A percentile compares a stretch with the other conserved stretches of the same genome.
phyloP scores from a whole-genome alignment of 331 rosid species.

The Acacia concinna region DNA sequence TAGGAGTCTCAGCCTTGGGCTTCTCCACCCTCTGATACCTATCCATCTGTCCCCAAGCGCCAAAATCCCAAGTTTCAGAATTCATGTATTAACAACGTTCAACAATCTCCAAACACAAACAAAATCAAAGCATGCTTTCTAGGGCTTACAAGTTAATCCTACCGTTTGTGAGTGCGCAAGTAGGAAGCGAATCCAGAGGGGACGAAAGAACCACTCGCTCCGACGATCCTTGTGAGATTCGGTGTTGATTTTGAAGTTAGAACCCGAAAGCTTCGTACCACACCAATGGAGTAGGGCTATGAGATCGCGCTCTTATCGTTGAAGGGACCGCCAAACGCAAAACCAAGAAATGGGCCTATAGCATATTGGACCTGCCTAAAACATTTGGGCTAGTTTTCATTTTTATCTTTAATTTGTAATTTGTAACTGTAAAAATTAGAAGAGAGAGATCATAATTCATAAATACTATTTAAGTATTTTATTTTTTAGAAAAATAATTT shows the following conservation, averaged over 20 bases:
- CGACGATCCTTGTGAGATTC: not conserved
- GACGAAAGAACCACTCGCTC: constrained; percentile 28
- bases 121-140: not conserved
- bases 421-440: too few species aligned
- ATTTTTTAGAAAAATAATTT: too few species aligned
- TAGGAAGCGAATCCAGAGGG: not conserved
- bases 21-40: constrained; percentile 83
- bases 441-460: too few species aligned
- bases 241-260: constrained; percentile 28
- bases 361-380: not conserved
- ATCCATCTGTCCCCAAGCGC: constrained; percentile 51
- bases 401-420: too few species aligned
- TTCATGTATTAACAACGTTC: not conserved
- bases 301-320: constrained; percentile 59
- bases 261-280: not conserved
- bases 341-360: not conserved
- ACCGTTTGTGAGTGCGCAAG: not conserved
- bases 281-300: constrained; percentile 48
- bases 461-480: too few species aligned
- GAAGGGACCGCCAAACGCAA: constrained; percentile 43
- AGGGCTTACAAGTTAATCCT: constrained; percentile 29
- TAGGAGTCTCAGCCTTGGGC: constrained; percentile 59
- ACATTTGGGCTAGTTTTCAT: not conserved
- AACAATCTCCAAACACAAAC: not conserved
- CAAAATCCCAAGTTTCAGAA: not conserved